Percentiles rank a stretch among this genome's conserved stretches.
These are phyloP conservation scores for Knoxdaviesia capensis DNA, from an alignment of 2,329 filamentous ascomycete genomes.

Conservation along the genomic window DNA sequence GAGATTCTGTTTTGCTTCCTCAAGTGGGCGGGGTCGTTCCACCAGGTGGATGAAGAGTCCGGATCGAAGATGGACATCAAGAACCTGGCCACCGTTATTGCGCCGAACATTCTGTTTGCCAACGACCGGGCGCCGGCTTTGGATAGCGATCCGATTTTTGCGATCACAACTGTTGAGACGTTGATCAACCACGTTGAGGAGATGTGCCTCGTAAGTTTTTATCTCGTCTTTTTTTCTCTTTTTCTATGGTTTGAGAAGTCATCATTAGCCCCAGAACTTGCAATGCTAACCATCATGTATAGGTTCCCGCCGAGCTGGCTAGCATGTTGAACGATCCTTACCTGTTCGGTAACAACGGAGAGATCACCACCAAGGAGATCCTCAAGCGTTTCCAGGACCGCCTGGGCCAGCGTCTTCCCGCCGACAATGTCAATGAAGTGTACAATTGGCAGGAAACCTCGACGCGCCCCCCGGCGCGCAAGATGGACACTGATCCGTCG, in stretches of 20 bases:
- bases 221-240: background rate
- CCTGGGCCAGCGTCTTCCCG: conserved; percentile 30
- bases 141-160: conserved; percentile 76
- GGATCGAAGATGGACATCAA: conserved; percentile 99
- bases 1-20: conserved; percentile 92
- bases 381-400: conserved; percentile 83
- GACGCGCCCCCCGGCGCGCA: conserved; percentile 29
- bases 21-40: conserved; percentile 94
- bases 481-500: conserved; percentile 75
- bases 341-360: conserved; percentile 62
- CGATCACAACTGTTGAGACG: conserved; percentile 80
- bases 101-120: conserved; percentile 79
- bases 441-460: conserved; percentile 37
- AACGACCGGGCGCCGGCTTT: conserved; percentile 42
- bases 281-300: conserved; percentile 6
- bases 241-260: background rate
- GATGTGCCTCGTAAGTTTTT: conserved; percentile 77
- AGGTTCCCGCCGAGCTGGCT: conserved; percentile 88
- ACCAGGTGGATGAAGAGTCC: conserved; percentile 88
- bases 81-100: conserved; percentile 92
- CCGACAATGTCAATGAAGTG: conserved; percentile 36
- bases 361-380: conserved; percentile 94
- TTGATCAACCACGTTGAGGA: conserved; percentile 86
- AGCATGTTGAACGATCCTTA: conserved; percentile 67
- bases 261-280: background rate